phyloP scores from a whole-genome alignment of 306 rosid genomes.

The Pachyrhizus erosus region DNA sequence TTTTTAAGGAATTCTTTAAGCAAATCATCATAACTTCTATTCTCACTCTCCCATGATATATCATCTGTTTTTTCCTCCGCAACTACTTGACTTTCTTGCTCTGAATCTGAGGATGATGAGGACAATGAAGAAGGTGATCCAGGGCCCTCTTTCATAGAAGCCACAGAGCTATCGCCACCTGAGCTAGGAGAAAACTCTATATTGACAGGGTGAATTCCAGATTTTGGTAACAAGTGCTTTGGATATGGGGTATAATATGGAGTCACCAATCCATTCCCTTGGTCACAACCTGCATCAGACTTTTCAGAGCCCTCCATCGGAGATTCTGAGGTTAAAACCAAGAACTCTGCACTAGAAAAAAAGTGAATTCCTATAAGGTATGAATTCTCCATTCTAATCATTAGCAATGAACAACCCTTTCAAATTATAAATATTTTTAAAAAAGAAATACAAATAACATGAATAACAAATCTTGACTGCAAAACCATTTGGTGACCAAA shows the following conservation, averaged over 20 bases:
- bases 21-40: conserved; percentile 48
- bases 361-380: neutral
- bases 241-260: conserved; percentile 66
- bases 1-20: conserved; percentile 40
- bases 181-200: conserved; percentile 61
- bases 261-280: conserved; percentile 44
- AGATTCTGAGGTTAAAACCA: conserved; percentile 18
- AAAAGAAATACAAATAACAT: neutral
- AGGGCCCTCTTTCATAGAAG: conserved; percentile 55
- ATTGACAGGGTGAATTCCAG: conserved; percentile 47
- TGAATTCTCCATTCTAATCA: conserved; percentile 19
- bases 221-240: conserved; percentile 47
- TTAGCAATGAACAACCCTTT: conserved; percentile 7
- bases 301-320: conserved; percentile 55
- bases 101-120: conserved; percentile 41
- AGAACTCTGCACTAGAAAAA: conserved; percentile 21
- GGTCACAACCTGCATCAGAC: conserved; percentile 50
- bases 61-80: conserved; percentile 40
- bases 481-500: neutral
- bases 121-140: conserved; percentile 60
- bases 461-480: neutral
- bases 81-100: conserved; percentile 42
- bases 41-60: conserved; percentile 32
- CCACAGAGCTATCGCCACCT: conserved; percentile 58
- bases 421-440: neutral